Evolutionary conservation across 2,329 filamentous ascomycete genomes (phyloP).

Genomic region (Fusarium tricinctum): DNA sequence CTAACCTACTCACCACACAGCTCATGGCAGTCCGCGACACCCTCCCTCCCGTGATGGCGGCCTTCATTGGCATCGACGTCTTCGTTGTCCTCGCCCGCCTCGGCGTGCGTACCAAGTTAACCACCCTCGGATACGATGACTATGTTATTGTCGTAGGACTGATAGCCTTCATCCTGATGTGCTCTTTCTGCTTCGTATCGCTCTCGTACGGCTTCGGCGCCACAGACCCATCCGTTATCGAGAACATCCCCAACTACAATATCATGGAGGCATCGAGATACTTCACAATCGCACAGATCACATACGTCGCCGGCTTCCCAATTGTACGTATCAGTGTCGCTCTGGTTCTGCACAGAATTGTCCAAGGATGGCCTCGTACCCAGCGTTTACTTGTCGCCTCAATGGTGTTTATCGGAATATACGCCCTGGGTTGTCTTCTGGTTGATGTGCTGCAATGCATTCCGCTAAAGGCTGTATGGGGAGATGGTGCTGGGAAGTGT

Average conservation of each 20-base stretch:
- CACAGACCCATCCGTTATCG: neutral
- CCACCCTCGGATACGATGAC: constrained; percentile 14
- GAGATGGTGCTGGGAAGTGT: constrained; percentile 6
- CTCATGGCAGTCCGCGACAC: constrained; percentile 19
- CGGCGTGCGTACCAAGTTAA: constrained; percentile 17
- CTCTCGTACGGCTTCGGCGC: constrained; percentile 8
- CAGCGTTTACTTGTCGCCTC: neutral
- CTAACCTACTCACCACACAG: neutral
- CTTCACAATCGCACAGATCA: constrained; percentile 14
- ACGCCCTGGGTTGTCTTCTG: constrained; percentile 8
- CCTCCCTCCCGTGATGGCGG: constrained; percentile 17
- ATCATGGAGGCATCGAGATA: constrained; percentile 8
- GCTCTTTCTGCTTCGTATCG: constrained; percentile 10
- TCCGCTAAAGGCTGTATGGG: constrained; percentile 10
- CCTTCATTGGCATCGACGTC: constrained; percentile 21
- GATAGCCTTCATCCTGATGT: constrained; percentile 5
- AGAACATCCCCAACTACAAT: neutral
- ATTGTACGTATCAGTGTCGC: constrained; percentile 11
- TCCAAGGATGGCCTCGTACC: constrained; percentile 14
- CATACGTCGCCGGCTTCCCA: constrained; percentile 10
- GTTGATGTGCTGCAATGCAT: constrained; percentile 15
- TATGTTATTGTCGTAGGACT: constrained; percentile 11
- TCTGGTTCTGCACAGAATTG: constrained; percentile 7
- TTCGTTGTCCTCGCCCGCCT: constrained; percentile 18
- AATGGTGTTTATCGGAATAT: constrained; percentile 5